Evolutionary conservation across 2,329 filamentous ascomycete species (phyloP).

Genomic region (Exophiala mesophila): DNA sequence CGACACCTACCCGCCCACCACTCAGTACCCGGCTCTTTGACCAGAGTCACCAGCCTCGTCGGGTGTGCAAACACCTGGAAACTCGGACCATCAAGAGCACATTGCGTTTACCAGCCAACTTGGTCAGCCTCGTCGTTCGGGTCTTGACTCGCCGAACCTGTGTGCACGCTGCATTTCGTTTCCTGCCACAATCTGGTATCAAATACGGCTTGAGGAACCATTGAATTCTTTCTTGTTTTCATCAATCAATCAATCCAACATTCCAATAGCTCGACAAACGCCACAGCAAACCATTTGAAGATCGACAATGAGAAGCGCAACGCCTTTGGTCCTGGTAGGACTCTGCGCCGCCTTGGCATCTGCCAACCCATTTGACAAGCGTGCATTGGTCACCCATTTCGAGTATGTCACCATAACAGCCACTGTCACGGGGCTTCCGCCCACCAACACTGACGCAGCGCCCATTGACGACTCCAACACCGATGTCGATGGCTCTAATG

Average conservation of each 20-base stretch:
- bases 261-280: conserved; percentile 3
- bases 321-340: conserved; percentile 31
- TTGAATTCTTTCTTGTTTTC: conserved; percentile 1
- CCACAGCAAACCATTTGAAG: not conserved
- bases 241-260: conserved; percentile 1
- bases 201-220: conserved; percentile 12
- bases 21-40: conserved; percentile 15
- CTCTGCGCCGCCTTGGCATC: conserved; percentile 34
- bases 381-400: conserved; percentile 31
- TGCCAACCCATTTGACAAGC: conserved; percentile 34
- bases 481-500: conserved; percentile 10
- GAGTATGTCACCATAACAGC: conserved; percentile 33
- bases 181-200: conserved; percentile 17
- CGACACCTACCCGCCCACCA: not conserved
- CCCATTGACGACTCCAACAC: conserved; percentile 4
- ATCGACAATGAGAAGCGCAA: conserved; percentile 15
- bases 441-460: conserved; percentile 5
- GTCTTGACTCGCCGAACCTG: conserved; percentile 1
- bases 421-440: conserved; percentile 30
- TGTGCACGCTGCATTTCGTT: conserved; percentile 16
- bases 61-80: conserved; percentile 10
- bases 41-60: conserved; percentile 20
- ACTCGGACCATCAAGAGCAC: conserved; percentile 15
- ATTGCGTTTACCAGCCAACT: conserved; percentile 13
- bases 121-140: not conserved